Base-by-base conservation (phyloP, 108 stramenopile genomes). In the Skeletonema menzelii region DNA sequence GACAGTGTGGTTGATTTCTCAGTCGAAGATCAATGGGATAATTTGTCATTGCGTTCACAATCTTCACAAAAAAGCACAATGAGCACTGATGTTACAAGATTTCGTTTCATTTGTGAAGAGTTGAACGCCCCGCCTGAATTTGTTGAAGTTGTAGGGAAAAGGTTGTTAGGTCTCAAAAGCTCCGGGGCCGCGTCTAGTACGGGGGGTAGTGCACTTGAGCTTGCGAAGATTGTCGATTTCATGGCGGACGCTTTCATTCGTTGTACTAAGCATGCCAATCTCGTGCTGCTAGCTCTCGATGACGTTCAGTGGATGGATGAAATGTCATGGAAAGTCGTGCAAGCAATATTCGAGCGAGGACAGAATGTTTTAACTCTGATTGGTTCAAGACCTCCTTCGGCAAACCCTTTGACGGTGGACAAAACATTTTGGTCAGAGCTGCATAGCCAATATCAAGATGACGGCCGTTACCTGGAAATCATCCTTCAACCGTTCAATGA, bases 231-330 rank as follows among this genome's bases (percentile, higher is more conserved):
- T 56, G 83, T 85, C n/a, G 35, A 79, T 22, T 91, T 88, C 57
- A 63, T 91, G 59, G 88, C 79, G 10, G 56, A 79, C 26, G 87
- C 83, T 7, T 91, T 88, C 67, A 75, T 84, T 57, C 44, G 75
- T 44, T 85, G 86, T 56, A 88, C 84, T 28, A 56, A 63, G 37
- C 65, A 84, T 56, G 72, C 70, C 1, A 57, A 76, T 22, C 42
- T 88, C n/a, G 86, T 87, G 5, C 38, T 92, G 40, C 56, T 92
- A 31, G 85, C 84, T n/a, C 58, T 92, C 13, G 91, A 92, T 63
- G 88, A 92, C 65, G 66, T 88, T 11, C 85, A 86, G 8, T 71
- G 77, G 44, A 77, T 86, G 67, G 91, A 92, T 71, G 83, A 82
- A 31, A 71, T 88, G 70, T 82, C 87, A 5, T 92, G 88, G 88